Conservation (phyloP, 139 green algal genomes). For the Yamagishiella unicocca region DNA sequence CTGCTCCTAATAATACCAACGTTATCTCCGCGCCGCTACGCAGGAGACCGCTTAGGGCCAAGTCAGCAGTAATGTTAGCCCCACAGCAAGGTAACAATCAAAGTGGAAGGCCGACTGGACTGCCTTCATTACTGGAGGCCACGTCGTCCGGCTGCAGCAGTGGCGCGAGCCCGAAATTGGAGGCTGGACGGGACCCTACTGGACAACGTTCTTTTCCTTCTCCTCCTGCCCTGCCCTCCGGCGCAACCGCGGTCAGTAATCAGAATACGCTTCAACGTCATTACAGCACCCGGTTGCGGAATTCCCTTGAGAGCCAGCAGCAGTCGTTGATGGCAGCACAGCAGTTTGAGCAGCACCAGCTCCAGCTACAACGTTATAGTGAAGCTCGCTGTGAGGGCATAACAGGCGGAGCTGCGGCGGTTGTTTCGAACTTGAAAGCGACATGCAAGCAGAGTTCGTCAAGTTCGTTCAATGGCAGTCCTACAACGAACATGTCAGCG, state of each 20-base stretch:
- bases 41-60: too few relatives aligned
- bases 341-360: neutral
- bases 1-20: too few relatives aligned
- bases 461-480: slow-evolving; percentile 17
- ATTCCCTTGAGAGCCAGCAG: neutral
- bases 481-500: neutral
- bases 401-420: neutral
- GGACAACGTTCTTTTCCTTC: neutral
- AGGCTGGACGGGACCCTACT: neutral
- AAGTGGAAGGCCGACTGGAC: neutral
- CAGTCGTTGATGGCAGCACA: neutral
- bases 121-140: neutral
- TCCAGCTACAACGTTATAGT: neutral
- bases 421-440: neutral
- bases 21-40: too few relatives aligned
- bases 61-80: slow-evolving; percentile 4
- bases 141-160: slow-evolving; percentile 10
- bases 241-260: neutral
- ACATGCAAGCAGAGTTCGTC: slow-evolving; percentile 14
- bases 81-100: neutral
- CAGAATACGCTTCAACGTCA: neutral
- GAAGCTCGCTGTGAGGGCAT: neutral
- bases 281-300: neutral
- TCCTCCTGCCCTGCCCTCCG: neutral
- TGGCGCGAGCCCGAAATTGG: neutral